These are phyloP conservation scores for Barnettozyma hawaiiensis DNA, from an alignment of 1,139 yeast genomes.

Conservation along the genomic window DNA sequence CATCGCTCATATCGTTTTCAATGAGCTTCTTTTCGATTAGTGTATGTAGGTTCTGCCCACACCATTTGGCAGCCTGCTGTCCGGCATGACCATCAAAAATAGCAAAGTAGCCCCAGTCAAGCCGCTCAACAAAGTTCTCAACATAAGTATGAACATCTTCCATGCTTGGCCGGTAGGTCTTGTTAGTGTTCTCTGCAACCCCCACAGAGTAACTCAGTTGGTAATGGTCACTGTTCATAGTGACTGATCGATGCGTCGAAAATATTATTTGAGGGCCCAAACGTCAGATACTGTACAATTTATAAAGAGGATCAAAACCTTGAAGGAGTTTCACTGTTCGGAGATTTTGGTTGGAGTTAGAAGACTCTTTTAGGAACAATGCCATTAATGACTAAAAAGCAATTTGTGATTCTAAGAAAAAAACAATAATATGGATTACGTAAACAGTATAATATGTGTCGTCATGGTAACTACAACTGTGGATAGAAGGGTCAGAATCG, in stretches of 20 bases:
- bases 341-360: no score
- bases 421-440: not conserved
- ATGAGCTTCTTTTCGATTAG: slow-evolving; percentile 31
- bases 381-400: no score
- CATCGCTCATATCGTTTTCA: slow-evolving; percentile 37
- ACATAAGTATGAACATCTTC: slow-evolving; percentile 95
- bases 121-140: slow-evolving; percentile 81
- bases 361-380: not conserved
- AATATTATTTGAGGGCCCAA: not conserved
- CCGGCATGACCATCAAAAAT: slow-evolving; percentile 99
- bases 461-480: not conserved
- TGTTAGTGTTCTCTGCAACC: slow-evolving; percentile 82
- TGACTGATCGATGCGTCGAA: not conserved
- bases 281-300: no score
- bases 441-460: not conserved
- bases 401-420: no score
- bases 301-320: not conserved
- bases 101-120: slow-evolving; percentile 95
- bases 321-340: no score
- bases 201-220: slow-evolving; percentile 72
- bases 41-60: slow-evolving; percentile 78
- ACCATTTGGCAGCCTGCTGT: slow-evolving; percentile 88
- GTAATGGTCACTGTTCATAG: slow-evolving; percentile 16
- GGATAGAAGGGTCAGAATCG: not conserved
- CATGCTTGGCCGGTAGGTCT: slow-evolving; percentile 81